Percentiles rank a stretch among this genome's conserved stretches.
These are phyloP conservation scores for Chlorella sp. DNA, from an alignment of 139 green algal species.

Conservation along the genomic window DNA sequence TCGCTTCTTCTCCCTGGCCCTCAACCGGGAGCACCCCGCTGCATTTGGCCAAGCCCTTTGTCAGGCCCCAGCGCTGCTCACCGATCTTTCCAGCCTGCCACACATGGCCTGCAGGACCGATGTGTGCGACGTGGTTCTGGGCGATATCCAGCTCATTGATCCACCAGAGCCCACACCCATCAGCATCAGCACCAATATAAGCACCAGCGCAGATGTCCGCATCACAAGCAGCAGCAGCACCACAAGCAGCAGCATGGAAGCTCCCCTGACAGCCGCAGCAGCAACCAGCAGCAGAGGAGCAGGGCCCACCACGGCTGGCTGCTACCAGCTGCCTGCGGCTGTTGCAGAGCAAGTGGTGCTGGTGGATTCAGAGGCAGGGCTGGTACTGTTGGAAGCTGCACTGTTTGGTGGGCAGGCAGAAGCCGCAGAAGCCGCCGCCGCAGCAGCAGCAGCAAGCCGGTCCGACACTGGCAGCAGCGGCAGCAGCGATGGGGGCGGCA, in stretches of 20 bases:
- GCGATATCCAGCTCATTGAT: conserved; percentile 21
- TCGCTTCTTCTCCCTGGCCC: too few species aligned
- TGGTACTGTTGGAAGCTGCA: background rate
- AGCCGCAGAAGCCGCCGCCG: background rate
- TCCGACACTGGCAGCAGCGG: background rate
- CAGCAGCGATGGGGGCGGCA: background rate
- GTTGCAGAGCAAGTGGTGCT: conserved; percentile 9
- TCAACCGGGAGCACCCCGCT: too few species aligned
- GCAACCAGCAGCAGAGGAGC: background rate
- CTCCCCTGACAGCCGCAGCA: background rate
- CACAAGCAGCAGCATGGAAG: background rate
- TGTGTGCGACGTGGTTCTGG: conserved; percentile 39
- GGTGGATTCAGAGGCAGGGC: background rate
- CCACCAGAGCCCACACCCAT: background rate
- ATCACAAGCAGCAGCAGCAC: background rate
- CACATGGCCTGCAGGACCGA: background rate
- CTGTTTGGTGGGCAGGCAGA: background rate
- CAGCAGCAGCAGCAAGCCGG: background rate
- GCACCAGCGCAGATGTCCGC: background rate
- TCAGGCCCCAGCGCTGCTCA: background rate
- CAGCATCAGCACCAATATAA: background rate
- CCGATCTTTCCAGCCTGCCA: background rate
- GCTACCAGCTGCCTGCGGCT: background rate
- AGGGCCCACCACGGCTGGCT: background rate
- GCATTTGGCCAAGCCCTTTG: background rate